Evolutionary conservation across 257 asterid genomes (phyloP).

Genomic region (Fraxinus americana): DNA sequence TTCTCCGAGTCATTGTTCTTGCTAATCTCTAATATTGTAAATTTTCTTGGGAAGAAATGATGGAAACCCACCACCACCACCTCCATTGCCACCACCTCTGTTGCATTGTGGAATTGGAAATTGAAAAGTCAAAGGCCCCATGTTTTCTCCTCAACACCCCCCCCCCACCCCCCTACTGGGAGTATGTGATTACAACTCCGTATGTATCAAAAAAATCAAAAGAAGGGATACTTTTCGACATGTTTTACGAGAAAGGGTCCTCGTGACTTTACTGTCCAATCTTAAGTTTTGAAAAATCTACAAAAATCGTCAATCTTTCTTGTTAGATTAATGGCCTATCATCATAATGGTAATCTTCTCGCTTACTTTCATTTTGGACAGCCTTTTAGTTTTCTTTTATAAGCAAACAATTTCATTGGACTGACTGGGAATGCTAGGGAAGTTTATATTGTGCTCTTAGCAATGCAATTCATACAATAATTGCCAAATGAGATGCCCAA

Average conservation of each 20-base stretch:
- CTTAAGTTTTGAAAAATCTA: neutral
- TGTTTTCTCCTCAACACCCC: neutral
- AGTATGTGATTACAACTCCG: neutral
- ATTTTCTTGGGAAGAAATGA: slow-evolving; percentile 23
- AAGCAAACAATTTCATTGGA: too few relatives aligned
- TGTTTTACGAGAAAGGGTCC: neutral
- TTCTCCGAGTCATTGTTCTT: slow-evolving; percentile 61
- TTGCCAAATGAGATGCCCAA: too few relatives aligned
- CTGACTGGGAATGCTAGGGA: too few relatives aligned
- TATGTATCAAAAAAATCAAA: too few relatives aligned
- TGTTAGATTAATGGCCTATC: too few relatives aligned
- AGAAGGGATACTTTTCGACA: neutral
- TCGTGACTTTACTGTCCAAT: neutral
- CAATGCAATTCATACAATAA: too few relatives aligned
- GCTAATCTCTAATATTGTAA: slow-evolving; percentile 60
- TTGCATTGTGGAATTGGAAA: too few relatives aligned
- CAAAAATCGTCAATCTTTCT: too few relatives aligned
- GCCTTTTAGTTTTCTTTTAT: too few relatives aligned
- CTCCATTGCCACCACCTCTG: slow-evolving; percentile 22
- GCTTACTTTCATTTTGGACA: too few relatives aligned
- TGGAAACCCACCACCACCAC: slow-evolving; percentile 51
- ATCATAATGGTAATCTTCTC: too few relatives aligned
- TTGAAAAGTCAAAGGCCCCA: slow-evolving; percentile 24
- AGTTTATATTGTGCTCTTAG: too few relatives aligned
- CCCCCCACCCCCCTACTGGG: neutral